Base-by-base conservation (phyloP, 306 rosid genomes). In the Lagenaria siceraria region DNA sequence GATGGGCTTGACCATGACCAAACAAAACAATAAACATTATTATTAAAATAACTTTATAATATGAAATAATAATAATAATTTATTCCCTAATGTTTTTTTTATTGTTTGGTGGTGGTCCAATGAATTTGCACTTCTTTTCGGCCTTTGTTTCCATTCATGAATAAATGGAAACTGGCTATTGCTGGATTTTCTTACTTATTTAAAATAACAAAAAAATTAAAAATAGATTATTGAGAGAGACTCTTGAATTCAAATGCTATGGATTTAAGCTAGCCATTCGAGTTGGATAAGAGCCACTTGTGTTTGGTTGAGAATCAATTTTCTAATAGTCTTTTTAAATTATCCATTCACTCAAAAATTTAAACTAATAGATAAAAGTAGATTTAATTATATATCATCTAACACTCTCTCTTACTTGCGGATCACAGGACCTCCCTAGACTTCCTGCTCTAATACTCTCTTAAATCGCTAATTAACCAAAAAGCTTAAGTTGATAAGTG, bases 1-100 rank as follows among this genome's bases (percentile, higher is more conserved):
- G 22, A 43, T 71, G 24, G 76, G 24, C 76, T 71, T 71, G 76
- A 71, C 76, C 76, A 46, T 15, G 24, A 46, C 76, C 56, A 71
- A 38, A 70, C 35, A 5, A 22, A 17, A 51, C 49, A 43, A 43
- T 5, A 51, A 48, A 51, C n/a, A 51, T 15, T 59, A 22, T 56
- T 56, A 56, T 8, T 46, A 29, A 29, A 29, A 11, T 46, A 9
- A 46, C 5, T 4, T 10, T 10, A 43, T 27, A 25, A 61, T 59
- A 25, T 11, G 4, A 56, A 22, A 1, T 2, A 13, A 0, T 10
- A 62, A 29, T 13, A 61, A 3, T 65, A 3, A 49, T 48, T 48
- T 46, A 46, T 65, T 68, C n/a, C 10, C 5, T 22, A 6, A 65
- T 66, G 8, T 38, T 46, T 22, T 69, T 11, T 14, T 4, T 14